These are phyloP conservation scores for Picochlorum sp. DNA, from an alignment of 139 green algal genomes.

Conservation along the genomic window DNA sequence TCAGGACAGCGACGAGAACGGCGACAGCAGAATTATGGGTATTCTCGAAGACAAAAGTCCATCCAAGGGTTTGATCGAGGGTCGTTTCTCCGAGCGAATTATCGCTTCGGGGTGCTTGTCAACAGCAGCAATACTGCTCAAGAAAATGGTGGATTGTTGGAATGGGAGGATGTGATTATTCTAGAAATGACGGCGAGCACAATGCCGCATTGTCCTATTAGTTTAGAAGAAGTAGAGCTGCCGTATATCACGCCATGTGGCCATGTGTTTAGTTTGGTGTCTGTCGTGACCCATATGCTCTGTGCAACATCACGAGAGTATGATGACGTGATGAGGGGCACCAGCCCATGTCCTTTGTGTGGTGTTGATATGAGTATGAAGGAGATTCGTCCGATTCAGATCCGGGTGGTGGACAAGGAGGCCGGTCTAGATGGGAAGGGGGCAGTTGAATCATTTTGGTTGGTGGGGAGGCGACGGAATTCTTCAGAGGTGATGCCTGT, in stretches of 20 bases:
- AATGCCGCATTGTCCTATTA: conserved; percentile 76
- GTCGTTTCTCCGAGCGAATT: conserved; percentile 12
- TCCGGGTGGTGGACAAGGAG: neutral
- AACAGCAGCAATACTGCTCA: neutral
- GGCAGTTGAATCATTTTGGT: too few species aligned
- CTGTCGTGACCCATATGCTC: conserved; percentile 77
- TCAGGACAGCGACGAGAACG: too few species aligned
- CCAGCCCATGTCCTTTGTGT: conserved; percentile 38
- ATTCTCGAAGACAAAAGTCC: neutral
- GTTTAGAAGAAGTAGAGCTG: conserved; percentile 54
- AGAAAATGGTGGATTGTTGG: too few species aligned
- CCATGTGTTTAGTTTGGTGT: conserved; percentile 72
- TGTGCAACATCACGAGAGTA: neutral
- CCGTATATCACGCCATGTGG: conserved; percentile 83
- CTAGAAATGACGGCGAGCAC: neutral
- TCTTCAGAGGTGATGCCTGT: neutral
- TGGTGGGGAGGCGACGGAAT: too few species aligned
- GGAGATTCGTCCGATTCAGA: neutral
- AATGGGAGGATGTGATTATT: conserved; percentile 46
- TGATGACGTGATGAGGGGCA: conserved; percentile 35
- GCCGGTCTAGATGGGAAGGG: neutral
- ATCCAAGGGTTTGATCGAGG: neutral
- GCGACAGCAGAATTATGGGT: too few species aligned
- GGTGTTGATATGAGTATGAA: neutral
- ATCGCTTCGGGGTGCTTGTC: conserved; percentile 1